phyloP scores from a whole-genome alignment of 768 basidiomycete species.

The Scleroderma citrinum region DNA sequence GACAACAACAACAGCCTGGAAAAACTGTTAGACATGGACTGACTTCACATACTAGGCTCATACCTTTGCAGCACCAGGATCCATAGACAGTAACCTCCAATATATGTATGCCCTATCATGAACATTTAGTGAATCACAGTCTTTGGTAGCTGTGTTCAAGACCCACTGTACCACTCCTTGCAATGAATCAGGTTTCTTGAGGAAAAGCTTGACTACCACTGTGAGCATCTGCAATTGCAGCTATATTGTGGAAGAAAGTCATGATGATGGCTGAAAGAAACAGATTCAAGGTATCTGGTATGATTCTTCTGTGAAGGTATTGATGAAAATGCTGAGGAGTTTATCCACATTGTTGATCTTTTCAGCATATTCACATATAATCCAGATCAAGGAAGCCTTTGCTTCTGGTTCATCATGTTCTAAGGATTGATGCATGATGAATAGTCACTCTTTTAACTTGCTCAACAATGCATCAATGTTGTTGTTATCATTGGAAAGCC shows the following conservation, averaged over 20 bases:
- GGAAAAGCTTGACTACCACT: too few relatives aligned
- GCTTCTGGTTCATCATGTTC: constrained; percentile 98
- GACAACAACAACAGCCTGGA: constrained; percentile 79
- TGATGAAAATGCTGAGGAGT: constrained; percentile 82
- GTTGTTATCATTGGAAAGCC: too few relatives aligned
- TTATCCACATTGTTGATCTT: constrained; percentile 98
- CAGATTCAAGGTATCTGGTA: too few relatives aligned
- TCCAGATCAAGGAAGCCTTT: constrained; percentile 97
- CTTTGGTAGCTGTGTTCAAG: constrained; percentile 90
- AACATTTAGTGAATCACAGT: constrained; percentile 95
- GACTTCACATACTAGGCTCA: background rate
- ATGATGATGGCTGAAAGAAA: background rate
- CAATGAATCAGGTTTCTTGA: constrained; percentile 84
- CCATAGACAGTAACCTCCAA: too few relatives aligned
- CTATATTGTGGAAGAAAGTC: constrained; percentile 23
- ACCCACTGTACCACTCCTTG: constrained; percentile 89
- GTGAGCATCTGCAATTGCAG: constrained; percentile 78
- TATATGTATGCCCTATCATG: constrained; percentile 97
- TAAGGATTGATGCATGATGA: constrained; percentile 95
- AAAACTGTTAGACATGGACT: constrained; percentile 1
- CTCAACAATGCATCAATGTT: too few relatives aligned
- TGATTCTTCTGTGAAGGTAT: constrained; percentile 91
- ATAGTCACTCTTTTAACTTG: too few relatives aligned
- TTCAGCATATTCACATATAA: constrained; percentile 96
- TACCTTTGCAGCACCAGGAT: constrained; percentile 94